Evolutionary conservation across 495 filamentous ascomycete genomes (phyloP).

Genomic region (Xylaria acuta): DNA sequence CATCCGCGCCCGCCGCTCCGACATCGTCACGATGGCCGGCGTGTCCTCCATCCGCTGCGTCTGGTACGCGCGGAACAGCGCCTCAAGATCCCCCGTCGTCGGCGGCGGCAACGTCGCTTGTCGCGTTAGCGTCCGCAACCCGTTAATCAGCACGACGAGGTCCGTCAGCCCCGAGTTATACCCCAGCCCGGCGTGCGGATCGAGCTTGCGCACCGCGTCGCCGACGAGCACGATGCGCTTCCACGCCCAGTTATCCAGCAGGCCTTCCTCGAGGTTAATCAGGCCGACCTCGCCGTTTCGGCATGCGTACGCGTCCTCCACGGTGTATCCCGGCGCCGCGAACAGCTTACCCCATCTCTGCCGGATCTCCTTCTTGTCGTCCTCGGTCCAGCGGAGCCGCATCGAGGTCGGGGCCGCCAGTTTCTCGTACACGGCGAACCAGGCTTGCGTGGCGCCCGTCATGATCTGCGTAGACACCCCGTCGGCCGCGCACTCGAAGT

Average conservation of each 20-base stretch:
- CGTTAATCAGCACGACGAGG: conserved; percentile 52
- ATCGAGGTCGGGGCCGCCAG: conserved; percentile 47
- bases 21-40: conserved; percentile 29
- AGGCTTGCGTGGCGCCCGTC: conserved; percentile 36
- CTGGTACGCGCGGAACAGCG: conserved; percentile 33
- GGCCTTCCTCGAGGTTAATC: conserved; percentile 49
- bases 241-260: conserved; percentile 46
- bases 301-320: conserved; percentile 47
- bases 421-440: conserved; percentile 51
- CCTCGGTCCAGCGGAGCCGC: conserved; percentile 45
- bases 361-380: conserved; percentile 42
- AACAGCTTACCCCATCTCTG: conserved; percentile 41
- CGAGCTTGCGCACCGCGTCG: conserved; percentile 53
- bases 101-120: neutral
- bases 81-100: conserved; percentile 26
- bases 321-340: conserved; percentile 39
- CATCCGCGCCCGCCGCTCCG: conserved; percentile 32
- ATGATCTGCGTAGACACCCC: conserved; percentile 38
- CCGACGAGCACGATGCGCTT: conserved; percentile 51
- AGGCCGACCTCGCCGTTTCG: conserved; percentile 33
- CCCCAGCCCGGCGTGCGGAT: conserved; percentile 48
- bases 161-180: conserved; percentile 52
- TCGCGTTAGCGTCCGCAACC: conserved; percentile 34
- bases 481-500: conserved; percentile 30
- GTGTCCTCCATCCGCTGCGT: conserved; percentile 28